phyloP scores from a whole-genome alignment of 768 basidiomycete species.

The Favolaschia claudopus region DNA sequence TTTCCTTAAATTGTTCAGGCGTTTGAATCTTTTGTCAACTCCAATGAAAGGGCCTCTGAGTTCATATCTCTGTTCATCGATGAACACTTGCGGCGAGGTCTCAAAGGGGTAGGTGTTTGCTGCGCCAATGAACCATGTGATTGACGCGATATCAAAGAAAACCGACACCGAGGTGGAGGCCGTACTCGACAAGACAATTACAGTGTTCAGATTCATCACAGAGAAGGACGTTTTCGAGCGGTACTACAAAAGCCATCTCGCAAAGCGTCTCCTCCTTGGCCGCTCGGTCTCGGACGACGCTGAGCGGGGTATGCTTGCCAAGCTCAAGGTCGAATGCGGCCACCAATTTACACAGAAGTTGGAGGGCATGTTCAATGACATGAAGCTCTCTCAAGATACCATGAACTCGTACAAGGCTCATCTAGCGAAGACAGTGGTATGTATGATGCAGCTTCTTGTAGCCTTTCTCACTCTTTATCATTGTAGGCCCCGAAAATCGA shows the following conservation, averaged over 20 bases:
- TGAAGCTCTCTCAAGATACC: slow-evolving; percentile 86
- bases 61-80: slow-evolving; percentile 97
- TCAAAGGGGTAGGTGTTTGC: slow-evolving; percentile 79
- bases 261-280: slow-evolving; percentile 85
- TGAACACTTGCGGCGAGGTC: slow-evolving; percentile 92
- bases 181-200: slow-evolving; percentile 94
- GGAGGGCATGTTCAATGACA: slow-evolving; percentile 99
- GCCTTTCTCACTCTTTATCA: slow-evolving; percentile 10
- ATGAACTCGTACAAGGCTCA: slow-evolving; percentile 75
- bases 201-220: slow-evolving; percentile 89
- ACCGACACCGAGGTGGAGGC: slow-evolving; percentile 89
- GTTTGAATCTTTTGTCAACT: slow-evolving; percentile 91
- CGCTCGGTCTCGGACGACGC: slow-evolving; percentile 97
- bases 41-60: slow-evolving; percentile 87
- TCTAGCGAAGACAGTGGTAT: slow-evolving; percentile 67
- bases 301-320: slow-evolving; percentile 95
- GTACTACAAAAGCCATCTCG: slow-evolving; percentile 96
- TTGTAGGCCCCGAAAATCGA: slow-evolving; percentile 77
- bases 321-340: slow-evolving; percentile 96
- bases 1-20: slow-evolving; percentile 52
- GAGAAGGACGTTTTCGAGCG: slow-evolving; percentile 99
- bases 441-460: slow-evolving; percentile 32
- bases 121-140: background rate
- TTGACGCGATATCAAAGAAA: slow-evolving; percentile 66
- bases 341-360: slow-evolving; percentile 97